A percentile compares a stretch with the other conserved stretches of the same genome.
phyloP scores from a whole-genome alignment of 1,284 basidiomycete genomes.

The Peniophora sp. region DNA sequence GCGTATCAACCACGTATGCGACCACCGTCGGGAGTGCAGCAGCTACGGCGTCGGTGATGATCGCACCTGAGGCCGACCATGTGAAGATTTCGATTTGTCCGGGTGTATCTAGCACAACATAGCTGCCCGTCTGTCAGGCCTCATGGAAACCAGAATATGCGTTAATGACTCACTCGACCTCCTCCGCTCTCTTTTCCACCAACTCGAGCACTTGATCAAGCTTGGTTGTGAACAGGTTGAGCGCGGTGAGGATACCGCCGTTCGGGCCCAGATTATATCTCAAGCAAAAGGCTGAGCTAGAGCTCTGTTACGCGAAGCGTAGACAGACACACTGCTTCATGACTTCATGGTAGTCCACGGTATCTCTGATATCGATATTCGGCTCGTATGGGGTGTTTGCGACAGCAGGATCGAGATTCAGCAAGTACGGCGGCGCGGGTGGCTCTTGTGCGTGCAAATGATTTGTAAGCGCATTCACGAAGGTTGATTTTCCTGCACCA shows the following conservation, averaged over 20 bases:
- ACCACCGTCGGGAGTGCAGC: slow-evolving; percentile 90
- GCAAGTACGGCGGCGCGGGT: slow-evolving; percentile 81
- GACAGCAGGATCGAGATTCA: slow-evolving; percentile 98
- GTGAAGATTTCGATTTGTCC: slow-evolving; percentile 99
- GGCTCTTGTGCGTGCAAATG: slow-evolving; percentile 64
- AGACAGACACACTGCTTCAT: slow-evolving; percentile 90
- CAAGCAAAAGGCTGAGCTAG: slow-evolving; percentile 11
- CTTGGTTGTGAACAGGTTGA: slow-evolving; percentile 98
- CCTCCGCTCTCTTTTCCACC: slow-evolving; percentile 85
- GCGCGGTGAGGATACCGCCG: slow-evolving; percentile 92
- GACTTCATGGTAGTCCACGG: slow-evolving; percentile 94
- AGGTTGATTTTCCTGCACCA: slow-evolving; percentile 93
- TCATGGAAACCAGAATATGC: not conserved
- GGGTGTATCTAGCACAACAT: slow-evolving; percentile 94
- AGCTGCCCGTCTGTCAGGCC: slow-evolving; percentile 36
- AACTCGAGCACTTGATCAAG: slow-evolving; percentile 95
- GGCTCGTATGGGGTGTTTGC: slow-evolving; percentile 85
- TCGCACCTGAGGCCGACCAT: slow-evolving; percentile 97
- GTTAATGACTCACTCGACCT: slow-evolving; percentile 68
- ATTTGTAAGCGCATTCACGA: slow-evolving; percentile 90
- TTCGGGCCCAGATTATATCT: slow-evolving; percentile 98
- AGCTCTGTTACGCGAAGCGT: slow-evolving; percentile 6
- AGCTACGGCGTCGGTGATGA: slow-evolving; percentile 97
- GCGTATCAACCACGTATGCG: slow-evolving; percentile 97
- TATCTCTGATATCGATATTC: slow-evolving; percentile 98